Conservation (phyloP, 2,329 filamentous ascomycete genomes). For the Leptographium wingfieldii region DNA sequence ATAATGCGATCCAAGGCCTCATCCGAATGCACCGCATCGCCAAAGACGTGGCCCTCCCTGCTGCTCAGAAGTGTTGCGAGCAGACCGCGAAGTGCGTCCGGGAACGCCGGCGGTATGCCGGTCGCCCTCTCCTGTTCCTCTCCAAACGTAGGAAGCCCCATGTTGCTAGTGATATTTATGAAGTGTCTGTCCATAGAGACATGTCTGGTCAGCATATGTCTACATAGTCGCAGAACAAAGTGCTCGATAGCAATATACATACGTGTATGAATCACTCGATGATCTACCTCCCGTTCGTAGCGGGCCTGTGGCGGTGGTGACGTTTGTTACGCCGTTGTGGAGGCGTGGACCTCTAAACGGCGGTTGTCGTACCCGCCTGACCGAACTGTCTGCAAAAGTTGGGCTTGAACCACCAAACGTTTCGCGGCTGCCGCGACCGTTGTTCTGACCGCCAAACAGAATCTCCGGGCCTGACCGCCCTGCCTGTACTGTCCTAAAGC, state of each 20-base stretch:
- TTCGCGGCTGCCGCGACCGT: background rate
- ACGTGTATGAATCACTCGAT: slow-evolving; percentile 29
- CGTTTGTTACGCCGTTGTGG: slow-evolving; percentile 29
- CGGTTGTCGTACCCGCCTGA: slow-evolving; percentile 20
- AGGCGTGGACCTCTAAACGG: slow-evolving; percentile 24
- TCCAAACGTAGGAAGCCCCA: slow-evolving; percentile 16
- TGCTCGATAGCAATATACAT: slow-evolving; percentile 15
- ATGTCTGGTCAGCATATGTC: too few relatives aligned
- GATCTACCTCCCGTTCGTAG: slow-evolving; percentile 13
- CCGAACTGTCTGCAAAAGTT: slow-evolving; percentile 1
- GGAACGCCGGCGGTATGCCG: slow-evolving; percentile 18
- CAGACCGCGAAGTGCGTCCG: slow-evolving; percentile 35
- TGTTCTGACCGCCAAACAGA: slow-evolving; percentile 1
- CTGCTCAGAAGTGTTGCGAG: slow-evolving; percentile 39
- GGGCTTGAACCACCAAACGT: background rate
- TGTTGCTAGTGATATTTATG: slow-evolving; percentile 26
- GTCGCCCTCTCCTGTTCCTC: slow-evolving; percentile 13
- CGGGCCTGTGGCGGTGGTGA: slow-evolving; percentile 34
- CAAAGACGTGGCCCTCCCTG: slow-evolving; percentile 39
- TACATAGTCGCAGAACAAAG: too few relatives aligned
- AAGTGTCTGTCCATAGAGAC: slow-evolving; percentile 27
- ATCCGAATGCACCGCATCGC: slow-evolving; percentile 82
- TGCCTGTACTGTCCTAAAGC: slow-evolving; percentile 17
- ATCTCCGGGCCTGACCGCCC: slow-evolving; percentile 8
- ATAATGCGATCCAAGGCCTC: slow-evolving; percentile 85